phyloP scores from a whole-genome alignment of 768 basidiomycete genomes.

The Kwoniella bestiolae region DNA sequence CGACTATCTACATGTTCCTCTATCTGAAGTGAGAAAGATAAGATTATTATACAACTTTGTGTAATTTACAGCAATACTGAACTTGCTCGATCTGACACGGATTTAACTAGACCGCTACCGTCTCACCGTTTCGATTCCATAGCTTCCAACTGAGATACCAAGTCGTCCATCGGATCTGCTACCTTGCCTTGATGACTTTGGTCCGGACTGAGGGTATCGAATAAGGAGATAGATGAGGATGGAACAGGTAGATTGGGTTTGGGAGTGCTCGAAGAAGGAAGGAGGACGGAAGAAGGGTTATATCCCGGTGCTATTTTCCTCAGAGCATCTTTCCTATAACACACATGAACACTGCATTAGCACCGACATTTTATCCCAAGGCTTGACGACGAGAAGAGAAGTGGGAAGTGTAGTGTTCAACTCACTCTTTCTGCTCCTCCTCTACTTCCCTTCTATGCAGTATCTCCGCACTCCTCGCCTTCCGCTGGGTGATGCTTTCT shows the following conservation, averaged over 20 bases:
- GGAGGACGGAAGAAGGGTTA: conserved; percentile 46
- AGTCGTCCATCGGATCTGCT: conserved; percentile 73
- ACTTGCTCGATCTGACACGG: too few relatives aligned
- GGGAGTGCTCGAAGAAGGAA: conserved; percentile 31
- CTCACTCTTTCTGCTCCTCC: conserved; percentile 66
- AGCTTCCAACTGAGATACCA: conserved; percentile 78
- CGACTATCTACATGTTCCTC: not conserved
- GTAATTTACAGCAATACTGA: too few relatives aligned
- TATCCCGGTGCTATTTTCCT: conserved; percentile 52
- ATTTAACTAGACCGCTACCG: too few relatives aligned
- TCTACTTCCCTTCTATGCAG: conserved; percentile 76
- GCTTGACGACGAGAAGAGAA: too few relatives aligned
- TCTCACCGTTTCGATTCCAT: conserved; percentile 60
- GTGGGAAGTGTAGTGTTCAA: too few relatives aligned
- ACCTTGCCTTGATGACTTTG: conserved; percentile 14
- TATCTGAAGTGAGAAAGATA: too few relatives aligned
- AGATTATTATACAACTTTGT: too few relatives aligned
- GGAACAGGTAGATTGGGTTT: not conserved
- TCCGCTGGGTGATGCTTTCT: conserved; percentile 68
- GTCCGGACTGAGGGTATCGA: not conserved
- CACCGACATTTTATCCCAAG: too few relatives aligned
- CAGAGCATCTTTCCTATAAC: conserved; percentile 44
- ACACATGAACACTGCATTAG: conserved; percentile 14
- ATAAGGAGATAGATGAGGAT: not conserved
- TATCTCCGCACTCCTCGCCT: conserved; percentile 71